Conservation (phyloP, 2,329 filamentous ascomycete species). For the Colletotrichum aenigma region DNA sequence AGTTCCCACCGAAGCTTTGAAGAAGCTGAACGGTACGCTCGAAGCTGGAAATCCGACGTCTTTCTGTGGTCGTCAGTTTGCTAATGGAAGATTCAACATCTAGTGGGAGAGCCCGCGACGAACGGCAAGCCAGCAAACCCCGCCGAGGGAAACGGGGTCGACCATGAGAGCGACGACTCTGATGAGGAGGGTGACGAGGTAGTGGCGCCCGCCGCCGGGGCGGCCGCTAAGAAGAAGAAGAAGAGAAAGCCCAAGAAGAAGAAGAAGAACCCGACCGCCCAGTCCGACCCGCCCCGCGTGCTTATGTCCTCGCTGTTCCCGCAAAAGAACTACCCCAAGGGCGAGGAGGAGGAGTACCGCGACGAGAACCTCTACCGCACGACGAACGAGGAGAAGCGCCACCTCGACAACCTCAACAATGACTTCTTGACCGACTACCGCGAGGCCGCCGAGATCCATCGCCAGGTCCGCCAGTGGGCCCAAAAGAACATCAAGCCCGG, state of each 20-base stretch:
- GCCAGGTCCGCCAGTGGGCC: slow-evolving; percentile 84
- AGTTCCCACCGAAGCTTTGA: slow-evolving; percentile 46
- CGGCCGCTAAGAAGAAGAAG: slow-evolving; percentile 74
- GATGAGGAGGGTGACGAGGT: slow-evolving; percentile 54
- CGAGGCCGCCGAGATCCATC: slow-evolving; percentile 82
- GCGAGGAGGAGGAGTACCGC: slow-evolving; percentile 78
- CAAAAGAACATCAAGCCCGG: slow-evolving; percentile 83
- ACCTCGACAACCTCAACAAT: slow-evolving; percentile 66
- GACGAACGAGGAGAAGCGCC: slow-evolving; percentile 83
- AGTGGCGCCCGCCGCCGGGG: slow-evolving; percentile 37
- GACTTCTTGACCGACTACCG: slow-evolving; percentile 84
- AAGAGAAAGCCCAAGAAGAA: slow-evolving; percentile 79
- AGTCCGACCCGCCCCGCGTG: slow-evolving; percentile 80
- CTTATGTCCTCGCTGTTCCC: slow-evolving; percentile 76
- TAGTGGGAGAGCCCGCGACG: slow-evolving; percentile 44
- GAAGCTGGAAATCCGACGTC: background rate
- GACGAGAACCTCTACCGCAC: slow-evolving; percentile 81
- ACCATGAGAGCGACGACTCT: slow-evolving; percentile 53
- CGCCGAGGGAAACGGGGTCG: slow-evolving; percentile 37
- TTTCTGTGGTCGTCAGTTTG: background rate
- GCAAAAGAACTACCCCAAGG: slow-evolving; percentile 73
- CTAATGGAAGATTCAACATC: slow-evolving; percentile 13
- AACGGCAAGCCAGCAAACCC: slow-evolving; percentile 43
- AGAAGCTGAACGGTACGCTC: slow-evolving; percentile 44
- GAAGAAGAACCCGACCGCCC: slow-evolving; percentile 66